A percentile compares a stretch with the other conserved stretches of the same genome.
phyloP scores from a whole-genome alignment of 129 eudicot genomes.

The Arctium lappa region DNA sequence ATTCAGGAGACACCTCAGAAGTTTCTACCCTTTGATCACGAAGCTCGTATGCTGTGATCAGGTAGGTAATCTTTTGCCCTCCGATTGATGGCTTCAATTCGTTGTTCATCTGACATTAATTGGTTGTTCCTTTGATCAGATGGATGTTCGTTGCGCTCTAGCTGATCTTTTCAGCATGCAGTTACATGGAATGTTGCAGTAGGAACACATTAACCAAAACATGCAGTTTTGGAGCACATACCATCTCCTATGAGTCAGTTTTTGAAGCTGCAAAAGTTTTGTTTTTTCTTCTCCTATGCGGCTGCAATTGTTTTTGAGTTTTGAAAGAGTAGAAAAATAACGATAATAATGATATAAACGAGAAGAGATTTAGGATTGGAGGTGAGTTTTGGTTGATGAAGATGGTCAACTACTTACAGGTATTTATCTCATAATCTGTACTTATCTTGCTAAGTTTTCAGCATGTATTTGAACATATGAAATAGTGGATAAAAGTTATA shows the following conservation, averaged over 20 bases:
- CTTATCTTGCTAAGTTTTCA: background rate
- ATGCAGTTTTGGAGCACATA: constrained; percentile 2
- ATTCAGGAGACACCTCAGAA: constrained; percentile 69
- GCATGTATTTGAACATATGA: background rate
- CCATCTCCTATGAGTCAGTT: background rate
- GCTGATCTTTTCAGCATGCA: constrained; percentile 69
- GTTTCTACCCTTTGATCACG: constrained; percentile 82
- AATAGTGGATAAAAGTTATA: background rate
- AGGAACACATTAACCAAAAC: background rate
- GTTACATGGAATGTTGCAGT: constrained; percentile 43
- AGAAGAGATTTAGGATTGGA: background rate
- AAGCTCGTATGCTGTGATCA: constrained; percentile 91
- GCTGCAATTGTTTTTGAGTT: background rate
- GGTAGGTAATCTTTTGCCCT: constrained; percentile 60
- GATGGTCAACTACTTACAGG: background rate
- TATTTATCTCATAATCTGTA: background rate
- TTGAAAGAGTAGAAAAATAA: background rate
- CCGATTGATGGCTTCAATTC: background rate
- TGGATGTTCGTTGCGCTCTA: constrained; percentile 82
- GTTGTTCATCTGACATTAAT: background rate
- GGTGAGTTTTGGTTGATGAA: background rate
- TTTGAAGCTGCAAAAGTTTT: background rate
- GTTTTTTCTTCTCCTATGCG: background rate
- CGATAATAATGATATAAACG: background rate
- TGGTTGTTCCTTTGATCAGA: constrained; percentile 32